A percentile compares a stretch with the other conserved stretches of the same genome.
phyloP scores from a whole-genome alignment of 768 basidiomycete species.

The Mycena venus region DNA sequence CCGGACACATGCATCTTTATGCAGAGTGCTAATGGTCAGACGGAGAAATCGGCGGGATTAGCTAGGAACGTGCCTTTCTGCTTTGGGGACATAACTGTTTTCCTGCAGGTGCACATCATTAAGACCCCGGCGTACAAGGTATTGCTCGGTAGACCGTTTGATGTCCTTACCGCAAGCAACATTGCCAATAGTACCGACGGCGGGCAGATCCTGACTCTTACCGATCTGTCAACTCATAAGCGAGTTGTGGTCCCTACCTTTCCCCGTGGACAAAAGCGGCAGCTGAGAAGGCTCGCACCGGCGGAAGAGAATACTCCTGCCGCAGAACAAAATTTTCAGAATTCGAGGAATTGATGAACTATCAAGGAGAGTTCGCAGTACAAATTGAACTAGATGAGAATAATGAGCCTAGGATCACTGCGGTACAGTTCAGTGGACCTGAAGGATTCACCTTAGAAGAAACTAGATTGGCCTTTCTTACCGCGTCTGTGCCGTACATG shows the following conservation, averaged over 20 bases:
- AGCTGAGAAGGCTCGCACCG: too few species aligned
- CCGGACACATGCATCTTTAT: conserved; percentile 1
- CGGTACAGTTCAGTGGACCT: neutral
- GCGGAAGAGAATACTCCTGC: neutral
- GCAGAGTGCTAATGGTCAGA: conserved; percentile 9
- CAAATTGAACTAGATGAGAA: neutral
- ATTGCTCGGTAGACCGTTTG: neutral
- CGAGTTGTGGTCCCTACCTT: neutral
- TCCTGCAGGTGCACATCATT: conserved; percentile 22
- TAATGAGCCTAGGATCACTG: neutral
- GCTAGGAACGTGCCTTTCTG: conserved; percentile 21
- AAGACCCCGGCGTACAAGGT: neutral
- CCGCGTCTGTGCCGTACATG: neutral
- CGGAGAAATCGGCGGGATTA: conserved; percentile 4
- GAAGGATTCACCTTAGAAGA: neutral
- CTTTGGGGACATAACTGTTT: conserved; percentile 3
- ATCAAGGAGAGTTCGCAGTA: conserved; percentile 11
- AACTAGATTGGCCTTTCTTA: neutral
- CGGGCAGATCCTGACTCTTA: neutral
- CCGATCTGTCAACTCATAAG: neutral
- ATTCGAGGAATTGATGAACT: neutral
- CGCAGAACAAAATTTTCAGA: neutral
- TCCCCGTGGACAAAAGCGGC: neutral
- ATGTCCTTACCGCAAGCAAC: too few species aligned
- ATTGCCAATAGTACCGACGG: too few species aligned